Conservation (phyloP, 1,139 yeast species). For the Petasospora rhodanensis region DNA sequence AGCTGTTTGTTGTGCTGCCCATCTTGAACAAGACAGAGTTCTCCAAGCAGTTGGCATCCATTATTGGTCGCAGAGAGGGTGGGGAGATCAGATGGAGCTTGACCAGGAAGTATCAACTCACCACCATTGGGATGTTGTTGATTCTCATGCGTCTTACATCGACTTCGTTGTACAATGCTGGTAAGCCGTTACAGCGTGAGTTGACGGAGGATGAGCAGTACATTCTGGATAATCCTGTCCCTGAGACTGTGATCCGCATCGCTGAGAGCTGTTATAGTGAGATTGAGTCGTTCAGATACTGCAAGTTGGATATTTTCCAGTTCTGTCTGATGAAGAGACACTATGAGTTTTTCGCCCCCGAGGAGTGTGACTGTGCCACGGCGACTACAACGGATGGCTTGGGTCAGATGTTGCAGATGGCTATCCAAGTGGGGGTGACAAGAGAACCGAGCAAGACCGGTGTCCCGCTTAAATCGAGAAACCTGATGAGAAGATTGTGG, state of each 20-base stretch:
- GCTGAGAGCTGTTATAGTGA: slow-evolving; percentile 15
- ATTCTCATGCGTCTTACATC: slow-evolving; percentile 23
- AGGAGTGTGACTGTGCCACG: slow-evolving; percentile 21
- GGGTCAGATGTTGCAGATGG: slow-evolving; percentile 21
- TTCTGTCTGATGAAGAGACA: slow-evolving; percentile 15
- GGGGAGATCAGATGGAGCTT: slow-evolving; percentile 8
- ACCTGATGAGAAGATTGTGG: slow-evolving; percentile 25
- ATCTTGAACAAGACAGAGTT: slow-evolving; percentile 19
- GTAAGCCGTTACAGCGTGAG: slow-evolving; percentile 6
- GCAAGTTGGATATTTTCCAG: slow-evolving; percentile 19
- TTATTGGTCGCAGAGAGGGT: slow-evolving; percentile 17
- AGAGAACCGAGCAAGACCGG: slow-evolving; percentile 20
- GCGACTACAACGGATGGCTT: slow-evolving; percentile 14
- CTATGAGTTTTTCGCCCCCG: slow-evolving; percentile 19
- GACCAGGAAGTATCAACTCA: slow-evolving; percentile 16
- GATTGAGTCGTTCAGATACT: slow-evolving; percentile 12
- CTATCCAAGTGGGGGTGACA: slow-evolving; percentile 18
- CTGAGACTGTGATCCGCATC: slow-evolving; percentile 8
- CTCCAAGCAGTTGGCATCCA: slow-evolving; percentile 5
- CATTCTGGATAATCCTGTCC: slow-evolving; percentile 16
- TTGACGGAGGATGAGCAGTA: slow-evolving; percentile 14
- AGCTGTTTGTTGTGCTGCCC: slow-evolving; percentile 17
- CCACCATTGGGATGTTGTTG: slow-evolving; percentile 18
- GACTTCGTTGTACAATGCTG: slow-evolving; percentile 17
- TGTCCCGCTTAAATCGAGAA: slow-evolving; percentile 7